A percentile compares a stretch with the other conserved stretches of the same genome.
Evolutionary conservation across 2,329 filamentous ascomycete species (phyloP).

Genomic region (Epichloe baconii): DNA sequence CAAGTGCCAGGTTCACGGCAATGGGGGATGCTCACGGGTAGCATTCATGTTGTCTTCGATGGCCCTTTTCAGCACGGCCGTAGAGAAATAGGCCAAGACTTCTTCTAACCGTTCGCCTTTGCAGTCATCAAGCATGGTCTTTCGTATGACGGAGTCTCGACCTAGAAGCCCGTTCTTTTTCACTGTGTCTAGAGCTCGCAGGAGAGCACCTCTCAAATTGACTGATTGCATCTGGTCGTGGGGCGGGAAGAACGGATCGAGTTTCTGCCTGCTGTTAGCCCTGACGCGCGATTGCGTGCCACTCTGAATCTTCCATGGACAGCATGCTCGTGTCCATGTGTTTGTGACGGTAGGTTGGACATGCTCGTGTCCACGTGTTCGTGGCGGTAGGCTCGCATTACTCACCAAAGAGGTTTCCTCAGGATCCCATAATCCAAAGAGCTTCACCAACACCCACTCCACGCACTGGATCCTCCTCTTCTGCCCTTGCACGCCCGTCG

Average conservation of each 20-base stretch:
- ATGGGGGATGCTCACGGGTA: conserved; percentile 30
- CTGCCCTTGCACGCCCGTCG: conserved; percentile 55
- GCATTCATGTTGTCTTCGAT: conserved; percentile 31
- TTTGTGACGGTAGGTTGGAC: not conserved
- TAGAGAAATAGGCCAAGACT: conserved; percentile 71
- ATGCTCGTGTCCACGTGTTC: not conserved
- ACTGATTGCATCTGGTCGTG: conserved; percentile 81
- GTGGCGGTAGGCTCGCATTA: not conserved
- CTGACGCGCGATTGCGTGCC: not conserved
- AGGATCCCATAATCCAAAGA: conserved; percentile 75
- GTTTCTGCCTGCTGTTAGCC: conserved; percentile 44
- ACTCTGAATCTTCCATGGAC: not conserved
- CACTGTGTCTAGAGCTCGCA: conserved; percentile 66
- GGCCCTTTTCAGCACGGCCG: conserved; percentile 62
- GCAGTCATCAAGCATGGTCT: conserved; percentile 95
- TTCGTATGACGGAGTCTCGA: conserved; percentile 67
- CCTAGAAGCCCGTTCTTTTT: conserved; percentile 82
- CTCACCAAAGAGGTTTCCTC: conserved; percentile 60
- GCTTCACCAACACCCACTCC: conserved; percentile 83
- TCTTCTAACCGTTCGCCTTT: conserved; percentile 85
- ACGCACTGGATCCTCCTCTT: conserved; percentile 71
- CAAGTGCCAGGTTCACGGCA: conserved; percentile 42
- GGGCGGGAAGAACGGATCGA: conserved; percentile 82
- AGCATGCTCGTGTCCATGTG: not conserved
- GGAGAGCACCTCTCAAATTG: conserved; percentile 74